Evolutionary conservation across 2,329 filamentous ascomycete genomes (phyloP).

Genomic region (Cercospora citrullina): DNA sequence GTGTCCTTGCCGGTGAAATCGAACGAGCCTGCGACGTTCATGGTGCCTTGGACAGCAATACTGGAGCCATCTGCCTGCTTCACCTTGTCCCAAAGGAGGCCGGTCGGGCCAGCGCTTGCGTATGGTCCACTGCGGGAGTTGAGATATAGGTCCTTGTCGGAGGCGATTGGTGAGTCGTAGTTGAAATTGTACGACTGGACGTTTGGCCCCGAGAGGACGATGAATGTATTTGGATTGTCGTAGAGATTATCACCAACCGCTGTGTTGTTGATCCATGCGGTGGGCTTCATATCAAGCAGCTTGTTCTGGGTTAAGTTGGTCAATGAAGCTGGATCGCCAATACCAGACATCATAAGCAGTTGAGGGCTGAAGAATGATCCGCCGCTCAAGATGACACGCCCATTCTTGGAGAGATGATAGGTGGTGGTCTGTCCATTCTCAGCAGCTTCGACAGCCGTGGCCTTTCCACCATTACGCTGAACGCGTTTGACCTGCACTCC

Average conservation of each 20-base stretch:
- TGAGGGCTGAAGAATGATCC: conserved; percentile 66
- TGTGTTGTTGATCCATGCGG: conserved; percentile 53
- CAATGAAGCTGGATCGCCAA: conserved; percentile 59
- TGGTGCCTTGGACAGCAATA: conserved; percentile 55
- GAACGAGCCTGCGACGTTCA: conserved; percentile 50
- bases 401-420: conserved; percentile 62
- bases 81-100: conserved; percentile 56
- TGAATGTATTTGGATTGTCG: conserved; percentile 50
- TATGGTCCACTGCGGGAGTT: conserved; percentile 53
- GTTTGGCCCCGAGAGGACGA: conserved; percentile 54
- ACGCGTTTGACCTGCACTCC: conserved; percentile 50
- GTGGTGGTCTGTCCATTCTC: conserved; percentile 66
- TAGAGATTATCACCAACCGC: conserved; percentile 54
- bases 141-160: conserved; percentile 52
- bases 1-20: conserved; percentile 54
- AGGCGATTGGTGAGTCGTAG: conserved; percentile 47
- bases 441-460: conserved; percentile 53
- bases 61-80: conserved; percentile 55
- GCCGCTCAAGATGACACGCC: conserved; percentile 50
- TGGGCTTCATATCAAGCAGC: conserved; percentile 38
- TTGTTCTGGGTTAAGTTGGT: conserved; percentile 41
- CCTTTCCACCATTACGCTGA: conserved; percentile 58
- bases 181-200: conserved; percentile 52
- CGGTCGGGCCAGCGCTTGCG: conserved; percentile 55
- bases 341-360: conserved; percentile 64